Evolutionary conservation across 2,329 filamentous ascomycete species (phyloP).

Genomic region (Aspergillus quadricinctus): DNA sequence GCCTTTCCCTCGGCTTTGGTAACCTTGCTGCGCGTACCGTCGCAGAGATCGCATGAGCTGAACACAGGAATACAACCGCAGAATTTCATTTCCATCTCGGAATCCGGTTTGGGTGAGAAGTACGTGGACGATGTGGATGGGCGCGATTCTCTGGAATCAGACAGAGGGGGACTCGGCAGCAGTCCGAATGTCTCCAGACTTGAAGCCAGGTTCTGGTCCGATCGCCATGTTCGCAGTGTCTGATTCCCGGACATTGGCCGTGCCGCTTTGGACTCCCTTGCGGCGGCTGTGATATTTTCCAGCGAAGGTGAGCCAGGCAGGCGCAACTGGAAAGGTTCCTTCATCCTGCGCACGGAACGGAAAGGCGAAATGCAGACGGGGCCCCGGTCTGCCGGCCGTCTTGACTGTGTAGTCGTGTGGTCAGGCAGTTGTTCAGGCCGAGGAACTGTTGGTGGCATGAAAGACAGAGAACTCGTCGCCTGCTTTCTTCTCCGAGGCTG

Average conservation of each 20-base stretch:
- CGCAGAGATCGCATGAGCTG: slow-evolving; percentile 13
- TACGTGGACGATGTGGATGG: slow-evolving; percentile 24
- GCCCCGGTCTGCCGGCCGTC: slow-evolving; percentile 23
- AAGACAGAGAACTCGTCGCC: slow-evolving; percentile 31
- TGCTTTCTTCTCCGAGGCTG: slow-evolving; percentile 30
- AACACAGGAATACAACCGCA: slow-evolving; percentile 6
- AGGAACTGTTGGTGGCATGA: slow-evolving; percentile 28
- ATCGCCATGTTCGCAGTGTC: slow-evolving; percentile 32
- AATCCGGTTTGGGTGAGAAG: slow-evolving; percentile 19
- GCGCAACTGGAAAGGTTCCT: slow-evolving; percentile 35
- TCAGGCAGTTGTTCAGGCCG: slow-evolving; percentile 26
- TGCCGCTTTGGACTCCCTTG: slow-evolving; percentile 15
- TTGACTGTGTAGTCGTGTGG: slow-evolving; percentile 20
- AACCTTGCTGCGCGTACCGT: background rate
- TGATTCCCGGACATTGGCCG: slow-evolving; percentile 18
- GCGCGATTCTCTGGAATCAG: slow-evolving; percentile 28
- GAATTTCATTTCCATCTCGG: slow-evolving; percentile 12
- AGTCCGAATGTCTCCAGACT: slow-evolving; percentile 32
- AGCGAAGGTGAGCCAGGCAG: slow-evolving; percentile 32
- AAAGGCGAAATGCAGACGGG: slow-evolving; percentile 32
- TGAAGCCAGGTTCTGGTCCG: slow-evolving; percentile 32
- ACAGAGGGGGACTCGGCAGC: slow-evolving; percentile 35
- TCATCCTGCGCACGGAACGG: slow-evolving; percentile 38
- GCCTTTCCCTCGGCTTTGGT: slow-evolving; percentile 12
- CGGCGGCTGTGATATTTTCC: slow-evolving; percentile 21